Conservation (phyloP, 164 flowering plant genomes). For the grape (Vitis vinifera) region ASM3070453v1 NC_081809.1:3774001-3774500, state of each 20-base stretch:
- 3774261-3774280: background rate
- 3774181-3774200: too few species aligned
- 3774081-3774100: background rate
- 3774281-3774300: too few species aligned
- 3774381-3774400: background rate
- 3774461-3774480: background rate
- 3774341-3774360: background rate
- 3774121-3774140: too few species aligned
- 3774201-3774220: too few species aligned
- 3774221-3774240: too few species aligned
- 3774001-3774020: conserved; percentile 7
- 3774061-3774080: background rate
- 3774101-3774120: too few species aligned
- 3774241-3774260: too few species aligned
- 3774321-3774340: background rate
- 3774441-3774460: background rate
- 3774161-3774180: too few species aligned
- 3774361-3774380: background rate
- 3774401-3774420: too few species aligned
- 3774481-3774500: background rate
- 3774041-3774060: background rate
- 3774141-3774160: too few species aligned
- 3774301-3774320: too few species aligned
- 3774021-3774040: background rate
- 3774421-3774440: background rate